Percentiles rank a stretch among this genome's conserved stretches.
phyloP scores from a whole-genome alignment of 306 rosid species.

The Trichosanthes cucumerina region DNA sequence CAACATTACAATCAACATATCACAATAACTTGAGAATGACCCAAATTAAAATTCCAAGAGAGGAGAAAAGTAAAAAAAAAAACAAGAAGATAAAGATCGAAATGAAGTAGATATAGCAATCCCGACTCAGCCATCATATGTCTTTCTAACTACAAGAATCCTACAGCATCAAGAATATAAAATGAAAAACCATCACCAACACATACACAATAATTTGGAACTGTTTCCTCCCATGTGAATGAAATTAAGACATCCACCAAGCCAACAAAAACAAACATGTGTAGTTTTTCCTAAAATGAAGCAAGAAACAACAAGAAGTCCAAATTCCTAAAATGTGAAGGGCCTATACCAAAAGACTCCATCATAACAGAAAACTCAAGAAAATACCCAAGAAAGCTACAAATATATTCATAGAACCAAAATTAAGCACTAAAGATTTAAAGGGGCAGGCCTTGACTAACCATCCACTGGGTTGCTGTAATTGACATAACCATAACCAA shows the following conservation, averaged over 20 bases:
- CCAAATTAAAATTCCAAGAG: not conserved
- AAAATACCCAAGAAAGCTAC: not conserved
- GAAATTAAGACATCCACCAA: not conserved
- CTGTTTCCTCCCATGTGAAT: not conserved
- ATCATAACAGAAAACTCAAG: not conserved
- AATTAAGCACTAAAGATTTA: too few relatives aligned
- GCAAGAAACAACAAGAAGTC: not conserved
- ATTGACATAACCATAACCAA: constrained; percentile 94
- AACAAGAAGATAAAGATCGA: not conserved
- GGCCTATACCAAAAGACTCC: not conserved
- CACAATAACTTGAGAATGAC: not conserved
- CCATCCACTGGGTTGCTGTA: constrained; percentile 72
- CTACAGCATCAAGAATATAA: not conserved
- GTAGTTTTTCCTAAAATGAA: not conserved
- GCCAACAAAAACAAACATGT: not conserved
- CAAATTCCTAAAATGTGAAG: not conserved
- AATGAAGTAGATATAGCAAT: not conserved
- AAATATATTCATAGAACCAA: not conserved
- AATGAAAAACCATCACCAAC: not conserved
- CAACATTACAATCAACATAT: not conserved
- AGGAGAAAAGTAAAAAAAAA: not conserved
- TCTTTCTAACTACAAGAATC: not conserved
- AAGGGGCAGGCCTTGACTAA: constrained; percentile 16
- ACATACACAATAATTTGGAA: not conserved
- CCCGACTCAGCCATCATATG: not conserved